Conservation (phyloP, 2,329 filamentous ascomycete genomes). For the Fusarium lateritium region DNA sequence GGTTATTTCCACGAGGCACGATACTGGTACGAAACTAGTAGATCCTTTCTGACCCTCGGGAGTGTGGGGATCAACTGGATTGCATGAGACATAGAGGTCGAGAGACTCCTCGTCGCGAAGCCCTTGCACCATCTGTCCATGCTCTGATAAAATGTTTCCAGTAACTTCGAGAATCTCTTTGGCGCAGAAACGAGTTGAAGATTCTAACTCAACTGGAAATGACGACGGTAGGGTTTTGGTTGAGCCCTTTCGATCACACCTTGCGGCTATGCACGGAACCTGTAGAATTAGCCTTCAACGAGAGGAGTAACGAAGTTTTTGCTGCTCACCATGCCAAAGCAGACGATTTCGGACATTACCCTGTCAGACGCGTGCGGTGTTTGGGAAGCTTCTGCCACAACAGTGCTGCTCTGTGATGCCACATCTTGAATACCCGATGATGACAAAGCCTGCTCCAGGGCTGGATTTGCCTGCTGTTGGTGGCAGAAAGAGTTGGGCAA, state of each 20-base stretch:
- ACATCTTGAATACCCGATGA: no score
- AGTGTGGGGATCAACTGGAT: not conserved
- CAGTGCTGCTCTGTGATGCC: not conserved
- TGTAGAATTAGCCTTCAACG: not conserved
- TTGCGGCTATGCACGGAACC: slow-evolving; percentile 16
- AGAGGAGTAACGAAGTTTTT: no score
- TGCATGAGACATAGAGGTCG: slow-evolving; percentile 5
- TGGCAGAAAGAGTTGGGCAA: no score
- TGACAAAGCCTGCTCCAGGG: no score
- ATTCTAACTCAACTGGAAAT: slow-evolving; percentile 7
- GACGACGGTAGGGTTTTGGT: not conserved
- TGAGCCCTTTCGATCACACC: not conserved
- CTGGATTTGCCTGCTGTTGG: no score
- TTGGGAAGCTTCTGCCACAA: not conserved
- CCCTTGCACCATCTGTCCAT: slow-evolving; percentile 30
- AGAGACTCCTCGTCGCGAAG: slow-evolving; percentile 31
- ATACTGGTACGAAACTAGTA: accelerated
- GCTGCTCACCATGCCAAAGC: slow-evolving; percentile 31
- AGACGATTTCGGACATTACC: not conserved
- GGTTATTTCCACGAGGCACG: slow-evolving; percentile 41
- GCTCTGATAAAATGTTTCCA: slow-evolving; percentile 8
- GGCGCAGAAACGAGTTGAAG: slow-evolving; percentile 6
- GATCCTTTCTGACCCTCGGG: not conserved
- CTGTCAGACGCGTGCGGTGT: not conserved
- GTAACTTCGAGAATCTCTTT: not conserved